Percentiles rank a stretch among this genome's conserved stretches.
phyloP scores from a whole-genome alignment of 352 stramenopile species.

The Pelagophyceae sp. region DNA sequence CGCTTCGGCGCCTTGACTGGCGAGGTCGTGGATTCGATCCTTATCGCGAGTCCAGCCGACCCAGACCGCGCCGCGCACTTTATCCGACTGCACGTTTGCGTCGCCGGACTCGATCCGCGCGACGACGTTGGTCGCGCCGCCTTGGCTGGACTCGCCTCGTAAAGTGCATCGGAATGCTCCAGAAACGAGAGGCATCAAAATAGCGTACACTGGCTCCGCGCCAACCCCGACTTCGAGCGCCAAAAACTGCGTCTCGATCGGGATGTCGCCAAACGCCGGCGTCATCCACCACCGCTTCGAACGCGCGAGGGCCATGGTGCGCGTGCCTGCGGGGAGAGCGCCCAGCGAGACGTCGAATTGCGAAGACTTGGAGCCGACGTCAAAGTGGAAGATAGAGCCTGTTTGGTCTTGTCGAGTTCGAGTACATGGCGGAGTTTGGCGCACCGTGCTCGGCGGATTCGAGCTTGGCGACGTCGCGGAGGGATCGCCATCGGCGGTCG shows the following conservation, averaged over 20 bases:
- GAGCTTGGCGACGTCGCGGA: no score
- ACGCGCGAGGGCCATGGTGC: neutral
- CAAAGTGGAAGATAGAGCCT: neutral
- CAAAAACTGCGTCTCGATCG: conserved; percentile 39
- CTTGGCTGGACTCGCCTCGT: conserved; percentile 6
- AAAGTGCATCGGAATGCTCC: conserved; percentile 30
- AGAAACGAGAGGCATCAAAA: conserved; percentile 32
- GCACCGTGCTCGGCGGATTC: no score
- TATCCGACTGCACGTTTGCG: neutral
- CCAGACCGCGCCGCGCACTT: neutral
- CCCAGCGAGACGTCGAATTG: neutral
- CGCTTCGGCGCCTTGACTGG: conserved; percentile 27
- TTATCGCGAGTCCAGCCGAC: conserved; percentile 16
- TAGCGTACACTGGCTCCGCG: conserved; percentile 22
- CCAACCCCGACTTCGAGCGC: conserved; percentile 29
- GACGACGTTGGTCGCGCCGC: conserved; percentile 25
- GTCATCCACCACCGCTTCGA: conserved; percentile 38
- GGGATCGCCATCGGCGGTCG: no score
- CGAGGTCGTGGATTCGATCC: conserved; percentile 32
- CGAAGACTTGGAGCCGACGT: neutral
- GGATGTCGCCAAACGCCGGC: conserved; percentile 33
- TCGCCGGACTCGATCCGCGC: conserved; percentile 10
- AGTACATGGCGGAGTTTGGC: no score
- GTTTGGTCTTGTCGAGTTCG: no score
- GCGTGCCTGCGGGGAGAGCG: no score